phyloP scores from a whole-genome alignment of 208 protist genomes.

The Leishmania tropica region DNA sequence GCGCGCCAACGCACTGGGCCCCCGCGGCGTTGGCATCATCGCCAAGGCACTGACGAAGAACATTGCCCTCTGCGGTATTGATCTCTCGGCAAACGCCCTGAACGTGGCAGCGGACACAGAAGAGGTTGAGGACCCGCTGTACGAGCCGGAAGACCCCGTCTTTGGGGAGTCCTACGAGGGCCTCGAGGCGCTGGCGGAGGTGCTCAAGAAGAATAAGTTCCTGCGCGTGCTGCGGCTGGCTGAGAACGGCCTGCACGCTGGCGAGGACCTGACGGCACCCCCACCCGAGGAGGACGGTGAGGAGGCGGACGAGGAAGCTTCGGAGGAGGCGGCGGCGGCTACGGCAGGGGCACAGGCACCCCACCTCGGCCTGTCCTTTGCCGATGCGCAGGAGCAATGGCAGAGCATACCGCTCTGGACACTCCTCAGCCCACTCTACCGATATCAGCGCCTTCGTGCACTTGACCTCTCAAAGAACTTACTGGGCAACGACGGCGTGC shows the following conservation, averaged over 20 bases:
- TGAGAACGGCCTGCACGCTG: constrained; percentile 83
- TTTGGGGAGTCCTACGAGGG: constrained; percentile 81
- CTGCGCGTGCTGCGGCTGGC: constrained; percentile 69
- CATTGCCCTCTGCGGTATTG: constrained; percentile 64
- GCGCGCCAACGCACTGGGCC: constrained; percentile 69
- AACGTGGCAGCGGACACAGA: constrained; percentile 40
- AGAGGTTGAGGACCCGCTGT: constrained; percentile 73
- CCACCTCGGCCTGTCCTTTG: constrained; percentile 13
- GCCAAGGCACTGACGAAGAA: constrained; percentile 89
- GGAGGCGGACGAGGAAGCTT: constrained; percentile 40
- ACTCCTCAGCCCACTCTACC: constrained; percentile 69
- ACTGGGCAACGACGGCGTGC: constrained; percentile 61
- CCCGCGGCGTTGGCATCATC: constrained; percentile 82
- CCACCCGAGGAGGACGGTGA: constrained; percentile 51
- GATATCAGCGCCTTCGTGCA: constrained; percentile 71
- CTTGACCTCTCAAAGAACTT: constrained; percentile 83
- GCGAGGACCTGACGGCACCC: constrained; percentile 52
- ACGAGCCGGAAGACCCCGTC: constrained; percentile 73
- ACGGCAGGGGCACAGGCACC: neutral
- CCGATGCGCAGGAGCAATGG: constrained; percentile 43
- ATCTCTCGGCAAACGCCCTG: constrained; percentile 77
- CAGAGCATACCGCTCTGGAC: constrained; percentile 77
- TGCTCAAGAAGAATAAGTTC: constrained; percentile 93
- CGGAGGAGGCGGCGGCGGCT: constrained; percentile 17
- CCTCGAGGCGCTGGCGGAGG: constrained; percentile 80